Conservation (phyloP, 2,329 filamentous ascomycete genomes). For the Scedosporium boydii region DNA sequence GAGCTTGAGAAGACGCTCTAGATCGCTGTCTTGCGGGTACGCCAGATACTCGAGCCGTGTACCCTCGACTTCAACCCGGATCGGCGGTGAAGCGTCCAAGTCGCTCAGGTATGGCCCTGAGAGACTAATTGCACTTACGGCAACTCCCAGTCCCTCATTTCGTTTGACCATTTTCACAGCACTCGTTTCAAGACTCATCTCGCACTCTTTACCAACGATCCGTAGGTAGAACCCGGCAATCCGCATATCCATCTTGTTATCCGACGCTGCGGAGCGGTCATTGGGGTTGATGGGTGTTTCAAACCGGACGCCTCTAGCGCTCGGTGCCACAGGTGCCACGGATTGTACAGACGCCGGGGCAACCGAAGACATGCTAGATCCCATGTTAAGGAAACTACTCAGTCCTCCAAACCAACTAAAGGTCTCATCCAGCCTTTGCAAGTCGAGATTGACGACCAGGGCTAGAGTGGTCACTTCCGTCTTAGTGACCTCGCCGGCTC, state of each 20-base stretch:
- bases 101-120: constrained; percentile 57
- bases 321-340: constrained; percentile 26
- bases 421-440: constrained; percentile 75
- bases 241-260: constrained; percentile 65
- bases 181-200: constrained; percentile 64
- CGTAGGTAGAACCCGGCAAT: constrained; percentile 69
- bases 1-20: constrained; percentile 72
- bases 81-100: constrained; percentile 45
- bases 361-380: constrained; percentile 71
- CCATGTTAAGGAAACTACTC: constrained; percentile 82
- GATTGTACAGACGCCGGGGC: constrained; percentile 39
- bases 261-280: constrained; percentile 34
- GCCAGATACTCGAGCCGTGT: constrained; percentile 65
- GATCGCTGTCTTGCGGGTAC: constrained; percentile 66
- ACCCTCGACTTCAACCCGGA: constrained; percentile 53
- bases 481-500: constrained; percentile 32
- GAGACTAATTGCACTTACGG: constrained; percentile 66
- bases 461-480: constrained; percentile 69
- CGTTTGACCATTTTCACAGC: constrained; percentile 75
- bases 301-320: constrained; percentile 48
- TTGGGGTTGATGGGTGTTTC: constrained; percentile 41
- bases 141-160: constrained; percentile 60
- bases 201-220: constrained; percentile 70
- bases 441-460: constrained; percentile 64
- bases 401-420: constrained; percentile 84